Evolutionary conservation across 768 basidiomycete genomes (phyloP).

Genomic region (Calvatia gigantea): DNA sequence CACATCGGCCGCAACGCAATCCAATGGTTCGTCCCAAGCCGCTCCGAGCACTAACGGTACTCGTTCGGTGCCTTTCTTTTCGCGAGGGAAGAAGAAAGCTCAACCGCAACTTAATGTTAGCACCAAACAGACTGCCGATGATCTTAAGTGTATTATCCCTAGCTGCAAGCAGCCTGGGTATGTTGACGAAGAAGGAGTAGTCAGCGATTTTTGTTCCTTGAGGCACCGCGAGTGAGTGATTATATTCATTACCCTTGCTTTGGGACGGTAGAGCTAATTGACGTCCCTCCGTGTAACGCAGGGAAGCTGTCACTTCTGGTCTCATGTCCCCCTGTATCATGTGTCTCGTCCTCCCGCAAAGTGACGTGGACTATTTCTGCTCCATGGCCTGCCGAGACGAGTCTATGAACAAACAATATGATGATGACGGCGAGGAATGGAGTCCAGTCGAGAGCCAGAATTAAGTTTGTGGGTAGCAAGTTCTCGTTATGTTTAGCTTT

Average conservation of each 20-base stretch:
- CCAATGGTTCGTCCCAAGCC: conserved; percentile 3
- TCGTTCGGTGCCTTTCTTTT: conserved; percentile 20
- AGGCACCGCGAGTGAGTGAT: conserved; percentile 65
- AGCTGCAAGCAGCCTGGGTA: conserved; percentile 56
- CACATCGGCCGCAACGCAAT: background rate
- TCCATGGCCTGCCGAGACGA: conserved; percentile 54
- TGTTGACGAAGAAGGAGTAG: conserved; percentile 47
- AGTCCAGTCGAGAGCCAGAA: conserved; percentile 1
- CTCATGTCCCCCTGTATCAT: conserved; percentile 57
- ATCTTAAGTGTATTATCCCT: conserved; percentile 48
- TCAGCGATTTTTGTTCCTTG: conserved; percentile 56
- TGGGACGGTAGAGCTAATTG: background rate
- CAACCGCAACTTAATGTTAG: conserved; percentile 28
- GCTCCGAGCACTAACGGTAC: conserved; percentile 22
- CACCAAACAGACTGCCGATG: conserved; percentile 32
- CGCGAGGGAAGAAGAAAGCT: conserved; percentile 24
- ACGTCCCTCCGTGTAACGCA: conserved; percentile 19
- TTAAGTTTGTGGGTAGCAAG: background rate
- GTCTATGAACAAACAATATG: conserved; percentile 46
- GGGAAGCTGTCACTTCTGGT: conserved; percentile 56
- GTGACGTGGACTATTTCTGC: conserved; percentile 61
- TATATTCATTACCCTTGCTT: background rate
- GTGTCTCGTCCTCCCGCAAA: conserved; percentile 60
- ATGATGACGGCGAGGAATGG: conserved; percentile 7
- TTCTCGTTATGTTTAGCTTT: background rate